Percentiles rank a stretch among this genome's conserved stretches.
These are phyloP conservation scores for Sesbania bispinosa DNA, from an alignment of 306 rosid genomes.

Conservation along the genomic window DNA sequence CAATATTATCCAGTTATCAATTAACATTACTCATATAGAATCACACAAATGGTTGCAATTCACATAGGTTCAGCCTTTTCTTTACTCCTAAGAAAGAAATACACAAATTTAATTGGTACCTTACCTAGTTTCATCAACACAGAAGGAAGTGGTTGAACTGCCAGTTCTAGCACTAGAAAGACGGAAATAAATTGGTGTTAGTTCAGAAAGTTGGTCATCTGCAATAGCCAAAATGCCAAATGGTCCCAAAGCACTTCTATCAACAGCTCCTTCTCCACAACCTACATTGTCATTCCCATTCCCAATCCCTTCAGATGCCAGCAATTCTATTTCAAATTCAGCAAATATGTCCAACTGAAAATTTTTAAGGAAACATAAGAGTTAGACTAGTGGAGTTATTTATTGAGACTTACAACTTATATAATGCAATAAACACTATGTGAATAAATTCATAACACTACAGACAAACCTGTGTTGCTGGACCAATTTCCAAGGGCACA, in stretches of 20 bases:
- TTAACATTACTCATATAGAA: background rate
- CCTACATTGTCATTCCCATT: constrained; percentile 29
- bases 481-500: constrained; percentile 51
- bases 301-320: constrained; percentile 15
- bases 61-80: background rate
- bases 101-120: constrained; percentile 37
- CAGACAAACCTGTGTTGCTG: constrained; percentile 66
- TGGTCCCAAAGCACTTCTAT: constrained; percentile 66
- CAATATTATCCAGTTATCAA: constrained; percentile 30
- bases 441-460: background rate
- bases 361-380: background rate
- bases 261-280: constrained; percentile 63
- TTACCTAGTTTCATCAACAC: constrained; percentile 77
- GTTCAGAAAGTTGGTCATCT: constrained; percentile 66
- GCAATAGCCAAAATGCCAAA: constrained; percentile 78
- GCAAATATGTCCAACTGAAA: constrained; percentile 71
- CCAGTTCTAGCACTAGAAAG: constrained; percentile 31
- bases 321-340: constrained; percentile 55
- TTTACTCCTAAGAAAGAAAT: background rate
- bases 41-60: background rate
- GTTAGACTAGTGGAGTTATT: background rate
- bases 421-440: background rate
- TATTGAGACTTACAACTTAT: background rate
- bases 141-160: constrained; percentile 49
- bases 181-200: constrained; percentile 67